phyloP scores from a whole-genome alignment of 2,329 filamentous ascomycete genomes.

The Apiospora pterosperma region DNA sequence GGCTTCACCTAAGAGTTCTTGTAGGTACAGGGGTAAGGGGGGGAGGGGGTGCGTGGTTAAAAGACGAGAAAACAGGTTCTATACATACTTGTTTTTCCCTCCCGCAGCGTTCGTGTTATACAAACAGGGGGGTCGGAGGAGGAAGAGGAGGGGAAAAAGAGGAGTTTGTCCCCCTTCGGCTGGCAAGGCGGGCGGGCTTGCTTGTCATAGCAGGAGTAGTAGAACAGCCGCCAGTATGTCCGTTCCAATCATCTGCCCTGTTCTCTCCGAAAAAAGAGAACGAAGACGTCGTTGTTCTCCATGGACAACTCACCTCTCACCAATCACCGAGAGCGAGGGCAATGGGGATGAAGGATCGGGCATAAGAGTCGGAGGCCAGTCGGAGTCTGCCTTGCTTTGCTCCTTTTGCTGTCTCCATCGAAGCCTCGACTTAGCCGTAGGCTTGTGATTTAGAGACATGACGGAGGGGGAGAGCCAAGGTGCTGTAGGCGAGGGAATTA shows the following conservation, averaged over 20 bases:
- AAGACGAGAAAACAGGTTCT: not conserved
- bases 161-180: not conserved
- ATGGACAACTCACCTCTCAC: not conserved
- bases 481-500: not conserved
- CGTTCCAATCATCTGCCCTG: slow-evolving; percentile 6
- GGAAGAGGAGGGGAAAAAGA: not conserved
- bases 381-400: not conserved
- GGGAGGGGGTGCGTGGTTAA: not conserved
- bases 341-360: not conserved
- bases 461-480: not conserved
- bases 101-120: not conserved
- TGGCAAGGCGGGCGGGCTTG: not conserved
- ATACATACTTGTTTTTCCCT: not conserved
- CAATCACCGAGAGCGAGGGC: not conserved
- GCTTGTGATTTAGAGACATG: not conserved
- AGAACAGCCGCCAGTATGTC: not conserved
- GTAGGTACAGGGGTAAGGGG: not conserved
- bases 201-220: not conserved
- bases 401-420: not conserved
- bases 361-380: not conserved
- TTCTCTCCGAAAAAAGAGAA: not conserved
- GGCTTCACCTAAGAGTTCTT: not conserved
- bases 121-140: not conserved
- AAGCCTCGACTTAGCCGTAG: not conserved
- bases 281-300: not conserved